Evolutionary conservation across 192 early-diverging fungal genomes (phyloP), one percentile per base, ranked within the genome.

Genomic region (Mortierella alpina): DNA sequence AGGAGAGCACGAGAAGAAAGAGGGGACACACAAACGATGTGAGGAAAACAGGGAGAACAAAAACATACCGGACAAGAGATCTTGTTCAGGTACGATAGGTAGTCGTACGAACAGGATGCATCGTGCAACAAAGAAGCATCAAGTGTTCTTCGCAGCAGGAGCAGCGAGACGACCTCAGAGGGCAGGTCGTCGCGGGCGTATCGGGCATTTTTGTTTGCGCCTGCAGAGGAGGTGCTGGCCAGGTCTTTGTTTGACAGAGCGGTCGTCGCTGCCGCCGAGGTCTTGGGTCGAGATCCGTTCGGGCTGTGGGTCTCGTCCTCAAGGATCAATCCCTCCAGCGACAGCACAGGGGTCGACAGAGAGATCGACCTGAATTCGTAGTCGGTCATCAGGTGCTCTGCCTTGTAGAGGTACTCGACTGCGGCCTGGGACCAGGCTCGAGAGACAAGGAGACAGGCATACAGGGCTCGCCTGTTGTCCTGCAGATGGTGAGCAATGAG

Each of bases 371-470:
- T 41, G 14, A 51, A 54, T 46, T 72, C 46, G 10, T 47, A 50
- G 55, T 68, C 53, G 13, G 14, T 59, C 64, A 72, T 67, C 70
- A 80, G 72, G 55, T 80, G 77, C 52, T 72, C 70, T 14, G 77
- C 70, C 60, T 80, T 80, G 66, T 80, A 80, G 18, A 80, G 70
- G 20, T 68, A 72, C 53, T 80, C 77, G 22, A 80, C 77, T 6
- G 77, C 77, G 18, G 70, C 77, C 59, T 68, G 49, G 23, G 77
- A 80, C 77, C 77, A 80, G 2, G 69, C 70, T 15, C 70, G 70
- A 23, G 77, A 80, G 46, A 80, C 69, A 2, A 80, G 49, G 17
- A 80, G 69, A 54, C 77, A 80, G 18, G 70, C 59, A 55, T 80
- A 60, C 42, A 80, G 66, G 9, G 77, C 70, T 40, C 58, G 59